Conservation (phyloP, 345 rosid genomes). For the Hevea brasiliensis region DNA sequence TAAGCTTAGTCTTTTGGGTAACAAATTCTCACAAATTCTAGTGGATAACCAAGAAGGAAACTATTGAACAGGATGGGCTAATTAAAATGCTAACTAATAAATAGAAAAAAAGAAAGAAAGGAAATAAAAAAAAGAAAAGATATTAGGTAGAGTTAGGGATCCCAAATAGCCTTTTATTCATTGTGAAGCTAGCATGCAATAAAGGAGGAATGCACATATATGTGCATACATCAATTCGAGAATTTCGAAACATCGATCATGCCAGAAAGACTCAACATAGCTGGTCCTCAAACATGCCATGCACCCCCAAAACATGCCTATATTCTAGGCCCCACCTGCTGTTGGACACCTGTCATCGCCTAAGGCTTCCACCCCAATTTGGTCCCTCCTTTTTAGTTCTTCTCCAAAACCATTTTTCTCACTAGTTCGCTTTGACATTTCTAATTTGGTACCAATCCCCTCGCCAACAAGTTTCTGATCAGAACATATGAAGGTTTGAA, state of each 20-base stretch:
- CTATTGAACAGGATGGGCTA: too few relatives aligned
- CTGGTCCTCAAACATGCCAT: slow-evolving; percentile 45
- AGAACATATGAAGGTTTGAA: slow-evolving; percentile 62
- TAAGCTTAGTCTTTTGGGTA: too few relatives aligned
- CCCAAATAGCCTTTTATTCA: background rate
- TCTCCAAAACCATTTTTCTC: slow-evolving; percentile 12
- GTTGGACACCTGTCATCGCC: slow-evolving; percentile 39
- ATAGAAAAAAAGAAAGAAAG: background rate
- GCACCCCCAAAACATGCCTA: slow-evolving; percentile 32
- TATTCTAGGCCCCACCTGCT: slow-evolving; percentile 30
- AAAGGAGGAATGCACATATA: background rate
- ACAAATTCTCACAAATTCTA: too few relatives aligned
- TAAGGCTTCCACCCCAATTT: slow-evolving; percentile 18
- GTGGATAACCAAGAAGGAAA: too few relatives aligned
- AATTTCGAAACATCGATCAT: slow-evolving; percentile 49
- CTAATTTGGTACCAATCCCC: slow-evolving; percentile 11
- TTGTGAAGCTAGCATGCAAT: background rate
- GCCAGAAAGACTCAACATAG: slow-evolving; percentile 49
- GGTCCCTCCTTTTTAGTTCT: slow-evolving; percentile 16
- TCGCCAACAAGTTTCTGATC: slow-evolving; percentile 25
- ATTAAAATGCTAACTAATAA: too few relatives aligned
- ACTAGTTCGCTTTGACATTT: slow-evolving; percentile 9
- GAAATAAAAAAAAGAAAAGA: too few relatives aligned
- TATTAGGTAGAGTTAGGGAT: background rate
- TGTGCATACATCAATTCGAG: slow-evolving; percentile 29